phyloP scores from a whole-genome alignment of 306 rosid genomes.

The Casuarina glauca region DNA sequence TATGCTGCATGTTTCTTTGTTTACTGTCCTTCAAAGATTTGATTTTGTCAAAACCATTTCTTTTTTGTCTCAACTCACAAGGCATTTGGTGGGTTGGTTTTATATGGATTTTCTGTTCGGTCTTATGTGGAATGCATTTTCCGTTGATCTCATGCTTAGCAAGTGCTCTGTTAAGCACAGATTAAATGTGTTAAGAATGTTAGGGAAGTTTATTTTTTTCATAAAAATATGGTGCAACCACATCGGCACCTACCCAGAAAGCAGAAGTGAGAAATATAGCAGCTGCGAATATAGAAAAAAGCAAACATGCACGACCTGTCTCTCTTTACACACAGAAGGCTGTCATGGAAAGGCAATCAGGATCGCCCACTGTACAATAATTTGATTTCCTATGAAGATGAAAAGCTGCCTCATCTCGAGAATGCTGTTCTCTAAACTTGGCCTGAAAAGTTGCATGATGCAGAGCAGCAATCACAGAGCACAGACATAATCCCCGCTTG shows the following conservation, averaged over 20 bases:
- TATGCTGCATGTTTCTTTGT: too few relatives aligned
- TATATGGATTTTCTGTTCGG: too few relatives aligned
- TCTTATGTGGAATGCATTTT: too few relatives aligned
- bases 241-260: background rate
- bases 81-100: background rate
- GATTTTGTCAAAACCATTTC: too few relatives aligned
- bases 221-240: too few relatives aligned
- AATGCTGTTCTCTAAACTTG: conserved; percentile 27
- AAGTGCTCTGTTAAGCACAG: too few relatives aligned
- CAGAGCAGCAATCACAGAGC: conserved; percentile 46
- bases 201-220: too few relatives aligned
- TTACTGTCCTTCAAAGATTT: too few relatives aligned
- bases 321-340: conserved; percentile 34
- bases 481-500: conserved; percentile 93
- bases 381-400: conserved; percentile 40
- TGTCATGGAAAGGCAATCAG: conserved; percentile 37
- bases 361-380: conserved; percentile 15
- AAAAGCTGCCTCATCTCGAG: conserved; percentile 35
- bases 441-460: conserved; percentile 9
- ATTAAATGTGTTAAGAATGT: too few relatives aligned
- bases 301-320: conserved; percentile 16
- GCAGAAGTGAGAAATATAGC: background rate
- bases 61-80: background rate
- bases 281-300: background rate
- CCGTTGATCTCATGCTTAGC: too few relatives aligned